phyloP scores from a whole-genome alignment of 768 basidiomycete species.

The Cystobasidium onofrii region DNA sequence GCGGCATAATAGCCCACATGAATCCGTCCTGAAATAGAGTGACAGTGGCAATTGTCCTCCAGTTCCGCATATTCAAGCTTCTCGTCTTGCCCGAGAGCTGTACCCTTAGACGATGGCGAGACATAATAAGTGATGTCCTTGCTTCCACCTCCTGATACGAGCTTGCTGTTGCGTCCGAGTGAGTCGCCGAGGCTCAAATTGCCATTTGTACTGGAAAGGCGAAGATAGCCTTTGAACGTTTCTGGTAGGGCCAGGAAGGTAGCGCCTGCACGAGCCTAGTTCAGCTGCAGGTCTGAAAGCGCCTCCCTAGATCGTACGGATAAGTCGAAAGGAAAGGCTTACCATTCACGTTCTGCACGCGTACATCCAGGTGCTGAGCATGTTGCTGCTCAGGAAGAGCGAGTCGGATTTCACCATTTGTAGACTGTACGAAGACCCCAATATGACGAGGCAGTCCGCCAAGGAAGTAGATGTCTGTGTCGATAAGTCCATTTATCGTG shows the following conservation, averaged over 20 bases:
- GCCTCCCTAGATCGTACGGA: background rate
- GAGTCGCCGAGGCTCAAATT: background rate
- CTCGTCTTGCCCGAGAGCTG: background rate
- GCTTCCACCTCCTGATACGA: background rate
- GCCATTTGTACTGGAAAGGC: background rate
- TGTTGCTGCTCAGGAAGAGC: constrained; percentile 10
- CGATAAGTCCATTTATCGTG: background rate
- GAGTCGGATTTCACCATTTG: background rate
- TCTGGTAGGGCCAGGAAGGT: background rate
- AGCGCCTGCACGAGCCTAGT: background rate
- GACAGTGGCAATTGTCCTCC: background rate
- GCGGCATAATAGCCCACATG: background rate
- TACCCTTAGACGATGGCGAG: background rate
- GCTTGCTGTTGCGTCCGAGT: background rate
- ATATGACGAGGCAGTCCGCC: constrained; percentile 18
- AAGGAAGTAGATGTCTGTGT: background rate
- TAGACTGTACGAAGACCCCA: background rate
- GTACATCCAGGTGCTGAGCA: constrained; percentile 13
- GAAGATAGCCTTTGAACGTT: background rate
- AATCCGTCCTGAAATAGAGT: background rate
- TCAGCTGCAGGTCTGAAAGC: background rate
- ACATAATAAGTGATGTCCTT: background rate
- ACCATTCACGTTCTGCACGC: background rate
- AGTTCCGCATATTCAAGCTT: background rate
- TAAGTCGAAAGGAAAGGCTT: background rate